phyloP scores from a whole-genome alignment of 2,329 filamentous ascomycete species.

The Aureobasidium lini region DNA sequence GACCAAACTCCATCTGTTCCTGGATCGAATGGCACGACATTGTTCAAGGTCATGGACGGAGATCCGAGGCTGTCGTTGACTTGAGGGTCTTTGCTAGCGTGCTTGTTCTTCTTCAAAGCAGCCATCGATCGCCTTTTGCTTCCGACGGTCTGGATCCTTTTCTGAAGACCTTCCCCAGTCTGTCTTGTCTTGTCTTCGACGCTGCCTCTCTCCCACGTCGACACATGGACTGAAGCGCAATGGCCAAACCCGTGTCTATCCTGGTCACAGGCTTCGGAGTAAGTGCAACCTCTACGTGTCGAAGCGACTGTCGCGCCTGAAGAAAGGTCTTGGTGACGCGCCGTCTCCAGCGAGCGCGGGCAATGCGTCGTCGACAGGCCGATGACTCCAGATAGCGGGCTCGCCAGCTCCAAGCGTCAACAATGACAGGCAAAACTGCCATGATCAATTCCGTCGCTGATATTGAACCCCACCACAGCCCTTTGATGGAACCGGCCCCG shows the following conservation, averaged over 20 bases:
- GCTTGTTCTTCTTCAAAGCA: background rate
- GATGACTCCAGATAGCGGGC: background rate
- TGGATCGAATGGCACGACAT: background rate
- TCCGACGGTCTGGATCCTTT: background rate
- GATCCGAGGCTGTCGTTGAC: background rate
- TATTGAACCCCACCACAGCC: slow-evolving; percentile 47
- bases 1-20: background rate
- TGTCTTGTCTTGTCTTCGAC: background rate
- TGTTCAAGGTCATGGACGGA: background rate
- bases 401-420: background rate
- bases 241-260: slow-evolving; percentile 32
- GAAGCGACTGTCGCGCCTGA: background rate
- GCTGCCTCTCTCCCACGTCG: background rate
- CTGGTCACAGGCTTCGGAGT: slow-evolving; percentile 40
- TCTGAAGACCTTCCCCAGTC: background rate
- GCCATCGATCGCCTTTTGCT: background rate
- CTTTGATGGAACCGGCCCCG: slow-evolving; percentile 60
- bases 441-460: background rate
- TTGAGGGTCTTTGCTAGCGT: background rate
- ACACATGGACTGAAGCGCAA: background rate
- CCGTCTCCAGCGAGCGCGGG: background rate
- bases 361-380: background rate
- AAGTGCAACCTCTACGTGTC: slow-evolving; percentile 18
- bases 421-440: background rate
- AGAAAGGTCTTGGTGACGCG: background rate